Evolutionary conservation across 345 rosid species (phyloP).

Genomic region (Excoecaria cochinchinensis): DNA sequence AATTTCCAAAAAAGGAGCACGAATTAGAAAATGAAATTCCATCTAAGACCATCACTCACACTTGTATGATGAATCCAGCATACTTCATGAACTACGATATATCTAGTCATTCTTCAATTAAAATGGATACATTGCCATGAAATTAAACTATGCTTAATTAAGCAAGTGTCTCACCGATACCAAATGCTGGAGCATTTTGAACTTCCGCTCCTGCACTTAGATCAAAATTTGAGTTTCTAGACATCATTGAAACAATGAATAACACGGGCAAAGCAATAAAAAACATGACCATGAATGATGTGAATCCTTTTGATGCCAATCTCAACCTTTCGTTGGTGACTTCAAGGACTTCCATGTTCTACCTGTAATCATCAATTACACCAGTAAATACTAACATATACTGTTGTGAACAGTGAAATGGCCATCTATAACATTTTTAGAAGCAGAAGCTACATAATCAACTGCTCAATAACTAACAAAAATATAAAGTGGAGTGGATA

Average conservation of each 20-base stretch:
- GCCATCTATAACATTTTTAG: neutral
- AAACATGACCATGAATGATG: slow-evolving; percentile 3
- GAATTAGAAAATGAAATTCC: neutral
- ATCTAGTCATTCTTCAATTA: neutral
- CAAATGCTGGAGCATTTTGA: slow-evolving; percentile 15
- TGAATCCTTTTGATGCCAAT: slow-evolving; percentile 9
- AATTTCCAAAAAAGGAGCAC: neutral
- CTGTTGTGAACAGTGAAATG: neutral
- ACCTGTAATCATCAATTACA: neutral
- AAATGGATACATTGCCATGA: neutral
- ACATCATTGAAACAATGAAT: slow-evolving; percentile 1
- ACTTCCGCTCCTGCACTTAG: neutral
- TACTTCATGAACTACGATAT: neutral
- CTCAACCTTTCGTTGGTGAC: neutral
- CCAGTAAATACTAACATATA: neutral
- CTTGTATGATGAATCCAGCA: neutral
- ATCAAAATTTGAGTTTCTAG: slow-evolving; percentile 5
- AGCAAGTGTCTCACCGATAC: slow-evolving; percentile 8
- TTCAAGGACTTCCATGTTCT: slow-evolving; percentile 12
- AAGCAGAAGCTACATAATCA: neutral
- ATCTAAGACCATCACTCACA: neutral
- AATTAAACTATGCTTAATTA: neutral
- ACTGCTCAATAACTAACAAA: neutral
- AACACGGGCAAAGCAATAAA: slow-evolving; percentile 19
- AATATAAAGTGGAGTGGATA: neutral